Percentiles rank a stretch among this genome's conserved stretches.
These are phyloP conservation scores for Amanita brunnescens DNA, from an alignment of 768 basidiomycete species.

Conservation along the genomic window DNA sequence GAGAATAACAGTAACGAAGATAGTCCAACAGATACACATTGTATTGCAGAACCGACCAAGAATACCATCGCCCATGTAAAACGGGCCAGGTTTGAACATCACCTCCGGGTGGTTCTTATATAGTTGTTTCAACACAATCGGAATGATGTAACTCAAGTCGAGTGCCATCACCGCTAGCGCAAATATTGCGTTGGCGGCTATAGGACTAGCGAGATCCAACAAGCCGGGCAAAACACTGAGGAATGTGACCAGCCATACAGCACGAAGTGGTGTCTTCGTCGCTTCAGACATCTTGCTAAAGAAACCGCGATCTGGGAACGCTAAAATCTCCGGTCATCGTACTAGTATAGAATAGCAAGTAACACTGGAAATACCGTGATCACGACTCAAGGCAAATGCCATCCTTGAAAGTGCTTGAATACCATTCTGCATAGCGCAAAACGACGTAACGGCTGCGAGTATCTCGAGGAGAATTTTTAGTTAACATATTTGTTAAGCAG, in stretches of 20 bases:
- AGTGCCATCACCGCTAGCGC: constrained; percentile 72
- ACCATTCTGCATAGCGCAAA: constrained; percentile 75
- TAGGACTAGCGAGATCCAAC: constrained; percentile 66
- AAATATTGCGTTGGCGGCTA: constrained; percentile 77
- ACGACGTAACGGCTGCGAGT: constrained; percentile 78
- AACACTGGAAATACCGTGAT: constrained; percentile 38
- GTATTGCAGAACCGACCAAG: constrained; percentile 55
- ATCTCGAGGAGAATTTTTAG: constrained; percentile 26
- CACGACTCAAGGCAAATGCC: constrained; percentile 79
- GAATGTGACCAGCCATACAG: constrained; percentile 66
- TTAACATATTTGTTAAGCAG: neutral
- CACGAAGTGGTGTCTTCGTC: constrained; percentile 70
- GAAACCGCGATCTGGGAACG: constrained; percentile 69
- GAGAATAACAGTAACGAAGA: constrained; percentile 64
- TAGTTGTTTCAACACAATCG: constrained; percentile 64
- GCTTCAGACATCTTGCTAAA: constrained; percentile 56
- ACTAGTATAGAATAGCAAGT: neutral
- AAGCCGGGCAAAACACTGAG: constrained; percentile 63
- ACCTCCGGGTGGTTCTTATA: constrained; percentile 74
- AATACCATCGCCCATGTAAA: constrained; percentile 69
- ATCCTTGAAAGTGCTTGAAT: constrained; percentile 79
- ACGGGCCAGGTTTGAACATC: constrained; percentile 77
- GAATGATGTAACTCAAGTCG: constrained; percentile 76
- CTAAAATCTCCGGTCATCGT: constrained; percentile 20
- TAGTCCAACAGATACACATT: constrained; percentile 61